Evolutionary conservation across 2,329 filamentous ascomycete species (phyloP), one percentile per base, ranked within the genome.

Genomic region (Penicillium expansum): DNA sequence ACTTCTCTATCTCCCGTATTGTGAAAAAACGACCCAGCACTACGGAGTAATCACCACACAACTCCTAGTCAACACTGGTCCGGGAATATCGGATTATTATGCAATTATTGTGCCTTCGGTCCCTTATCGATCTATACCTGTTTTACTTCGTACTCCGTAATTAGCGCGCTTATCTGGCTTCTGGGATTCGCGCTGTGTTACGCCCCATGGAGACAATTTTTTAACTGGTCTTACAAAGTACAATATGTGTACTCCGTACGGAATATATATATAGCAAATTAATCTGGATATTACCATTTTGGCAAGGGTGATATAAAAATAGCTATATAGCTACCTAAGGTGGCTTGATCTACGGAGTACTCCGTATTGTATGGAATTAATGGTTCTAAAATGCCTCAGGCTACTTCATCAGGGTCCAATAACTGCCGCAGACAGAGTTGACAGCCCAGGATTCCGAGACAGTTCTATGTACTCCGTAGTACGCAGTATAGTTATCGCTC

Each of bases 311-410:
- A 33, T 22, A 48, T 16, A 43, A 47, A 56, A 52, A 53, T 50
- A 58, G 24, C 22, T 24, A 47, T 35, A n/a, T 18, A 58, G 24
- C 22, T 24, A 47, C 30, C 14, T 18, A 22, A 47, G 18, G 42
- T 61, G 50, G 50, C 50, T 51, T 50, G 38, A 11, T 38, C 45
- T 59, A n/a, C n/a, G n/a, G n/a, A n/a, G n/a, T n/a, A n/a, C n/a
- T n/a, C n/a, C n/a, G n/a, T n/a, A 59, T 57, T 59, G 53, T 61
- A 57, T 48, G 30, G 13, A 41, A 16, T 48, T 52, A 56, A 42
- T 43, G 45, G 33, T 32, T 35, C 41, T 42, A 27, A 11, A 42
- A 16, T n/a, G 30, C 27, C 9, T 49, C 52, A 51, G 58, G 58
- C 58, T 60, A 49, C 49, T 50, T 48, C 38, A 41, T 58, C 18